Evolutionary conservation across 2,329 filamentous ascomycete species (phyloP).

Genomic region (Samsoniella hepiali): DNA sequence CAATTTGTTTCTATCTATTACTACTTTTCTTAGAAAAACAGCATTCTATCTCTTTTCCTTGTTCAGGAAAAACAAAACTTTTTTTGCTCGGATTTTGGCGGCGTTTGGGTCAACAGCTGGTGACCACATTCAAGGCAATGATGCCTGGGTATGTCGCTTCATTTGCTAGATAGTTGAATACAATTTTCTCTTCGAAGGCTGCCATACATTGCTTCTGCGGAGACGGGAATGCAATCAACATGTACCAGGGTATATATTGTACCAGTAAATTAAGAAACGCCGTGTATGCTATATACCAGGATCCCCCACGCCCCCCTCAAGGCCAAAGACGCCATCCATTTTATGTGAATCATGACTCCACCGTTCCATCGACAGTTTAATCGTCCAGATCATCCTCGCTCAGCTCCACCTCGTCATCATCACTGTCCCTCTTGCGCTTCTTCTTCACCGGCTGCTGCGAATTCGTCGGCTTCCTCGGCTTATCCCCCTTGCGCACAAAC

Average conservation of each 20-base stretch:
- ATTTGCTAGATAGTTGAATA: not conserved
- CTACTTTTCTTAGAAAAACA: not conserved
- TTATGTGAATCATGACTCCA: not conserved
- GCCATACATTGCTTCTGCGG: not conserved
- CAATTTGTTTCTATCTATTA: not conserved
- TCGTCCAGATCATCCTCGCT: slow-evolving; percentile 8
- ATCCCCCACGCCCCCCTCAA: not conserved
- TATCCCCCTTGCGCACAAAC: slow-evolving; percentile 58
- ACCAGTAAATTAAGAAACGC: not conserved
- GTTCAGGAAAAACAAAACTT: not conserved
- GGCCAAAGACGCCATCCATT: not conserved
- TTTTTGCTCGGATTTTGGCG: not conserved
- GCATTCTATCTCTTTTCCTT: not conserved
- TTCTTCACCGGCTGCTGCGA: slow-evolving; percentile 25
- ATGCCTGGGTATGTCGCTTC: too few relatives aligned
- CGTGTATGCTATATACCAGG: not conserved
- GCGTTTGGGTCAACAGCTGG: not conserved
- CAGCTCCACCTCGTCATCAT: not conserved
- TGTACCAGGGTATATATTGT: slow-evolving; percentile 3
- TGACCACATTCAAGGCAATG: too few relatives aligned
- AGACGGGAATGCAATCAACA: not conserved
- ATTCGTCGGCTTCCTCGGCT: slow-evolving; percentile 24
- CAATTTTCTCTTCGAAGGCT: too few relatives aligned
- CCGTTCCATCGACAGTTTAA: not conserved
- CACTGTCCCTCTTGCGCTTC: slow-evolving; percentile 7